A percentile compares a stretch with the other conserved stretches of the same genome.
Evolutionary conservation across 1,284 basidiomycete species (phyloP).

Genomic region (Trichosporon sp.): DNA sequence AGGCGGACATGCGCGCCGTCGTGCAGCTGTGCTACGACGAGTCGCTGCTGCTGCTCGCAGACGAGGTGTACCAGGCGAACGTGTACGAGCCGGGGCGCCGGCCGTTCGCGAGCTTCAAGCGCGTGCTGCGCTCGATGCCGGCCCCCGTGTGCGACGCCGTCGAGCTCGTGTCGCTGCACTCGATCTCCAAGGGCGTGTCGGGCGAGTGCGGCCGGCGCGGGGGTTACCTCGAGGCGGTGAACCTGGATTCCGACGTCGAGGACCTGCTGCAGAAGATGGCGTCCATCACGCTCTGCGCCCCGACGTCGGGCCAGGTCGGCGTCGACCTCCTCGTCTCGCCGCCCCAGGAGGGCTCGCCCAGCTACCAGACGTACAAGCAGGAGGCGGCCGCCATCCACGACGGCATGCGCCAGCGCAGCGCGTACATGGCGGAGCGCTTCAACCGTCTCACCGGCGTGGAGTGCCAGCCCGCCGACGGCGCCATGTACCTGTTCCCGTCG

Average conservation of each 20-base stretch:
- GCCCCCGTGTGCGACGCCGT: constrained; percentile 50
- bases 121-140: constrained; percentile 62
- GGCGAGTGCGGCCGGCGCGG: constrained; percentile 90
- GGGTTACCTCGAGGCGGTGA: constrained; percentile 83
- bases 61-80: constrained; percentile 89
- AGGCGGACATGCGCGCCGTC: constrained; percentile 63
- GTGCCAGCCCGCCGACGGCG: constrained; percentile 75
- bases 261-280: constrained; percentile 88
- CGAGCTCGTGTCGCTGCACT: constrained; percentile 84
- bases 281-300: constrained; percentile 75
- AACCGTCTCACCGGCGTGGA: constrained; percentile 70
- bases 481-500: constrained; percentile 74
- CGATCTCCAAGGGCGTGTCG: constrained; percentile 82
- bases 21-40: constrained; percentile 73
- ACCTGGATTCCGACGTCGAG: constrained; percentile 65
- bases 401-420: constrained; percentile 63
- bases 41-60: constrained; percentile 77
- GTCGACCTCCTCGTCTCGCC: constrained; percentile 82
- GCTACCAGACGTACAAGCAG: constrained; percentile 66
- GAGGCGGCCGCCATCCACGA: constrained; percentile 72
- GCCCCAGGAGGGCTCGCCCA: constrained; percentile 65
- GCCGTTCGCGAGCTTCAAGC: constrained; percentile 84
- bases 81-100: constrained; percentile 61
- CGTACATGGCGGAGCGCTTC: constrained; percentile 65
- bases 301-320: constrained; percentile 69